Evolutionary conservation across 2,329 filamentous ascomycete species (phyloP).

Genomic region (Diaporthe sp.): DNA sequence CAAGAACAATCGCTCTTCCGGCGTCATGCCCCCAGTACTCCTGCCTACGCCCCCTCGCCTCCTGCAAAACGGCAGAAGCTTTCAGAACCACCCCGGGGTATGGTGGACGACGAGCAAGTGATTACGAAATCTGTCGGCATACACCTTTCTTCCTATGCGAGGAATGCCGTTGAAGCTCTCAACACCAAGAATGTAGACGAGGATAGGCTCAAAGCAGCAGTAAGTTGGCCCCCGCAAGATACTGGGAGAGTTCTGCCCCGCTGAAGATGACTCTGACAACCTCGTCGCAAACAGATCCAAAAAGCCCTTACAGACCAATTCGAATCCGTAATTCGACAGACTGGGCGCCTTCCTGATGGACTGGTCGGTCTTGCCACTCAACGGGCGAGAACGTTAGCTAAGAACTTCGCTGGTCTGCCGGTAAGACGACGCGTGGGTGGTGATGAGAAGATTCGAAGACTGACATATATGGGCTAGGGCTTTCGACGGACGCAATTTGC

Average conservation of each 20-base stretch:
- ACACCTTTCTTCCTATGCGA: conserved; percentile 20
- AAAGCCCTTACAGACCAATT: conserved; percentile 14
- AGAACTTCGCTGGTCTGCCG: conserved; percentile 20
- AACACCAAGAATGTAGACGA: neutral
- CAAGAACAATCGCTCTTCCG: neutral
- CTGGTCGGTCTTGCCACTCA: neutral
- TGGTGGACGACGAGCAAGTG: neutral
- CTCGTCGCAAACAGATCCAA: conserved; percentile 20
- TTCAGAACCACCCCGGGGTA: neutral
- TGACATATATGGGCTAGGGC: conserved; percentile 27
- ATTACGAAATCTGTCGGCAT: neutral
- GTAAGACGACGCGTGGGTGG: conserved; percentile 5
- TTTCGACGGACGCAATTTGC: neutral
- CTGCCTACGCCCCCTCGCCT: neutral
- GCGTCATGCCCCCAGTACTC: neutral
- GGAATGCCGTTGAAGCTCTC: neutral
- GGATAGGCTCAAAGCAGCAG: conserved; percentile 18
- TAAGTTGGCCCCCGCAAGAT: neutral
- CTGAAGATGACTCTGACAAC: neutral
- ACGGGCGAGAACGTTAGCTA: neutral
- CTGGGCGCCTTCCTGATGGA: neutral
- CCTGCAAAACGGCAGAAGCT: conserved; percentile 37
- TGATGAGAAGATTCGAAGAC: neutral
- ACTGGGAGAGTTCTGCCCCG: neutral
- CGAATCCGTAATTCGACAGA: neutral